These are phyloP conservation scores for Rhamnella rubrinervis DNA, from an alignment of 331 rosid species.

Conservation along the genomic window DNA sequence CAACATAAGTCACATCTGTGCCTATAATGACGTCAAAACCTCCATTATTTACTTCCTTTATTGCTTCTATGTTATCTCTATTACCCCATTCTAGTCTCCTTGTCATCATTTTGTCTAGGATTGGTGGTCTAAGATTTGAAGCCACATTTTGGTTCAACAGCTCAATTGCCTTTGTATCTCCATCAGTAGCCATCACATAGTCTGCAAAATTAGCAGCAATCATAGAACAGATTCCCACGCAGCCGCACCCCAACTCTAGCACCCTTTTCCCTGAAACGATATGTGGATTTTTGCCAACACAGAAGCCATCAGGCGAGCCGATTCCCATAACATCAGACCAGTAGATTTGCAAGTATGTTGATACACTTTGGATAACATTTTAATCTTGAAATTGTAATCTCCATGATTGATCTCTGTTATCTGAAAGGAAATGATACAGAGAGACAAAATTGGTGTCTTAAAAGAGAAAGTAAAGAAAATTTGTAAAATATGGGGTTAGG, in stretches of 20 bases:
- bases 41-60: constrained; percentile 39
- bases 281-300: constrained; percentile 65
- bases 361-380: constrained; percentile 64
- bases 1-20: constrained; percentile 67
- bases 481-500: neutral
- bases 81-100: constrained; percentile 69
- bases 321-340: constrained; percentile 94
- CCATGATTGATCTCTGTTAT: constrained; percentile 50
- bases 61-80: constrained; percentile 53
- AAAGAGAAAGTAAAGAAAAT: neutral
- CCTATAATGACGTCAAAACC: constrained; percentile 78
- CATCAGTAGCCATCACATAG: constrained; percentile 75
- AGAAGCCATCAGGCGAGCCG: constrained; percentile 85
- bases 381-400: constrained; percentile 61
- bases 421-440: constrained; percentile 25
- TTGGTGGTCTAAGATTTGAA: constrained; percentile 49
- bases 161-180: constrained; percentile 65
- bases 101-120: constrained; percentile 40
- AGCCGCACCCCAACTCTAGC: constrained; percentile 86
- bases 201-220: constrained; percentile 56
- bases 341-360: constrained; percentile 93
- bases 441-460: neutral
- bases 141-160: constrained; percentile 57
- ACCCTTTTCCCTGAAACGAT: constrained; percentile 74
- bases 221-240: constrained; percentile 87